Evolutionary conservation across 345 rosid species (phyloP).

Genomic region (Pseudoturritis turrita): DNA sequence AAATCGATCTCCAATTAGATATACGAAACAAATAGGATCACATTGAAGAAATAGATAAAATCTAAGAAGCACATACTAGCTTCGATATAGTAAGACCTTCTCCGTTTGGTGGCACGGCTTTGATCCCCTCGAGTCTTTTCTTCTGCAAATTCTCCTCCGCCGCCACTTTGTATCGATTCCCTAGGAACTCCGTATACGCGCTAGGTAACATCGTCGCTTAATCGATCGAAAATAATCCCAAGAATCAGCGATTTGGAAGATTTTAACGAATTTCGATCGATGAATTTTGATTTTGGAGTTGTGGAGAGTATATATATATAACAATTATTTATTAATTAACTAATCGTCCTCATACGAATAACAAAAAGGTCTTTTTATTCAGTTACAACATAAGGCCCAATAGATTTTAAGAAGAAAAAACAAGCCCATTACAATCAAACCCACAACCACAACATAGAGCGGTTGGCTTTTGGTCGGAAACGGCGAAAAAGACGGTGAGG

Average conservation of each 20-base stretch:
- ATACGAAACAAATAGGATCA: not conserved
- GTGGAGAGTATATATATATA: too few species aligned
- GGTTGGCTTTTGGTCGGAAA: too few species aligned
- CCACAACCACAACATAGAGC: conserved; percentile 87
- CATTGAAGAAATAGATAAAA: not conserved
- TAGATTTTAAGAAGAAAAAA: conserved; percentile 9
- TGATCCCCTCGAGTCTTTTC: conserved; percentile 66
- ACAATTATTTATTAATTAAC: too few species aligned
- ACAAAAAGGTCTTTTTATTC: not conserved
- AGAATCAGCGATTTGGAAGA: too few species aligned
- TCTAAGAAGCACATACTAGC: conserved; percentile 37
- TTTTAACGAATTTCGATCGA: too few species aligned
- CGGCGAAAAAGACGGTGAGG: too few species aligned
- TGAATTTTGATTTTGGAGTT: too few species aligned
- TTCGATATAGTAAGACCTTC: conserved; percentile 38
- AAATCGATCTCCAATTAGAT: not conserved
- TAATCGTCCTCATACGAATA: not conserved
- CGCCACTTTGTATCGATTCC: too few species aligned
- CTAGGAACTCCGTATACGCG: too few species aligned
- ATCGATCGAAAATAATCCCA: too few species aligned
- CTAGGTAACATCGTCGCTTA: too few species aligned
- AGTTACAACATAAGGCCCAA: not conserved
- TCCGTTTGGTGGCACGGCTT: conserved; percentile 20
- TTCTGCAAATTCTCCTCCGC: conserved; percentile 63
- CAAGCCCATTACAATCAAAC: conserved; percentile 46